These are phyloP conservation scores for Penstemon newberryi DNA, from an alignment of 257 asterid species.

Conservation along the genomic window DNA sequence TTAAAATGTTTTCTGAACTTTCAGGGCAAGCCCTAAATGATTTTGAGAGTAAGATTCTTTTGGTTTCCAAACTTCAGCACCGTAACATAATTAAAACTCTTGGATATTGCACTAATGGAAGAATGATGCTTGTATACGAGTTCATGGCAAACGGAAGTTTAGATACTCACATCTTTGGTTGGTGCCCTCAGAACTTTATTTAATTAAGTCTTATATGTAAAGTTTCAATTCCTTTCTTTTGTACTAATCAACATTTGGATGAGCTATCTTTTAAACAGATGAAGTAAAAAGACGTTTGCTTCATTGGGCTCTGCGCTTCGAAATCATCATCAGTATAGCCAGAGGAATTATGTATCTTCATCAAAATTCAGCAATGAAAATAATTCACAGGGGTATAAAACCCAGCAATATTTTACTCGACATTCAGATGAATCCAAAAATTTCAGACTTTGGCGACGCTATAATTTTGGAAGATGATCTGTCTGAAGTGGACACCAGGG, in stretches of 20 bases:
- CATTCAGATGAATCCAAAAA: slow-evolving; percentile 31
- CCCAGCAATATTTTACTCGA: slow-evolving; percentile 32
- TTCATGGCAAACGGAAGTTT: too few relatives aligned
- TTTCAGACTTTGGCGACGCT: slow-evolving; percentile 26
- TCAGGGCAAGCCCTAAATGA: neutral
- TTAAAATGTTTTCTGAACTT: neutral
- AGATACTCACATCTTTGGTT: too few relatives aligned
- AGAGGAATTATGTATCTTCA: slow-evolving; percentile 34
- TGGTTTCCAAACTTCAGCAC: slow-evolving; percentile 23
- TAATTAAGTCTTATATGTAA: too few relatives aligned
- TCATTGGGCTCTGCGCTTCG: slow-evolving; percentile 31
- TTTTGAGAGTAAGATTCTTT: slow-evolving; percentile 18
- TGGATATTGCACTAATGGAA: too few relatives aligned
- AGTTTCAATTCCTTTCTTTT: too few relatives aligned
- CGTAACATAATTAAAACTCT: neutral
- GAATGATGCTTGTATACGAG: too few relatives aligned
- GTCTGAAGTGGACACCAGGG: slow-evolving; percentile 2
- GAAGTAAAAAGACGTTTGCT: neutral
- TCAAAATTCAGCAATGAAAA: slow-evolving; percentile 17
- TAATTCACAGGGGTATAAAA: slow-evolving; percentile 25
- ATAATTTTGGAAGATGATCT: slow-evolving; percentile 10
- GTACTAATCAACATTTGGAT: neutral
- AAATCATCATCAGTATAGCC: slow-evolving; percentile 30
- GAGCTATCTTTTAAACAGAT: neutral
- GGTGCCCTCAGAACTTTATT: too few relatives aligned